Evolutionary conservation across 2,329 filamentous ascomycete species (phyloP).

Genomic region (Sporothrix humicola): DNA sequence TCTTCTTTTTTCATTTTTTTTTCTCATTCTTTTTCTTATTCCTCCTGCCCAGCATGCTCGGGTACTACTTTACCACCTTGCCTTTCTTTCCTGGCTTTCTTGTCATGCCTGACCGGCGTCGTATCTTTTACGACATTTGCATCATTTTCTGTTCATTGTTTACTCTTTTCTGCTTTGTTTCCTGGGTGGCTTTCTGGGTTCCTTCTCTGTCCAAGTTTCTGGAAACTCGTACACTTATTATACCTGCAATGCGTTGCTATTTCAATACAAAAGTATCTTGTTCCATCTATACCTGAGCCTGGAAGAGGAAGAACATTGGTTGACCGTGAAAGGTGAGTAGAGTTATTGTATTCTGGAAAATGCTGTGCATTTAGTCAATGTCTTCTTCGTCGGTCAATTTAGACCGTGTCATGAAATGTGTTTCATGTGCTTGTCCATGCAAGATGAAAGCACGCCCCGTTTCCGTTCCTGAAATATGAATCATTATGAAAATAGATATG

Average conservation of each 20-base stretch:
- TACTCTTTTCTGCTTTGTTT: not conserved
- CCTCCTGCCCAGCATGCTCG: not conserved
- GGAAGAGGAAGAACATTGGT: too few species aligned
- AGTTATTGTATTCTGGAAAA: too few species aligned
- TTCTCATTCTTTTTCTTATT: not conserved
- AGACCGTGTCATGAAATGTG: not conserved
- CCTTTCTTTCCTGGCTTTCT: slow-evolving; percentile 2
- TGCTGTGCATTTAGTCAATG: not conserved
- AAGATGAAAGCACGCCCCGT: not conserved
- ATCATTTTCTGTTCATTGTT: not conserved
- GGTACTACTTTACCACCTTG: not conserved
- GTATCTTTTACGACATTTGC: not conserved
- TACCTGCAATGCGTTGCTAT: slow-evolving; percentile 13
- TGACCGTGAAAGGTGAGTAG: too few species aligned
- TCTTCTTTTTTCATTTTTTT: slow-evolving; percentile 14
- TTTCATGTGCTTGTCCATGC: not conserved
- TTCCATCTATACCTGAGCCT: too few species aligned
- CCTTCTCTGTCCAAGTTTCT: not conserved
- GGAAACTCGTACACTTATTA: not conserved
- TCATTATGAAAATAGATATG: not conserved
- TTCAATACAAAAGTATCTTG: not conserved
- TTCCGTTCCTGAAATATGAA: not conserved
- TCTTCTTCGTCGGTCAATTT: not conserved
- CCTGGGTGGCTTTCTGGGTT: not conserved
- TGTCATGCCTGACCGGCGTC: slow-evolving; percentile 12